These are phyloP conservation scores for Cutaneotrichosporon dermatis DNA, from an alignment of 1,284 basidiomycete genomes.

Conservation along the genomic window DNA sequence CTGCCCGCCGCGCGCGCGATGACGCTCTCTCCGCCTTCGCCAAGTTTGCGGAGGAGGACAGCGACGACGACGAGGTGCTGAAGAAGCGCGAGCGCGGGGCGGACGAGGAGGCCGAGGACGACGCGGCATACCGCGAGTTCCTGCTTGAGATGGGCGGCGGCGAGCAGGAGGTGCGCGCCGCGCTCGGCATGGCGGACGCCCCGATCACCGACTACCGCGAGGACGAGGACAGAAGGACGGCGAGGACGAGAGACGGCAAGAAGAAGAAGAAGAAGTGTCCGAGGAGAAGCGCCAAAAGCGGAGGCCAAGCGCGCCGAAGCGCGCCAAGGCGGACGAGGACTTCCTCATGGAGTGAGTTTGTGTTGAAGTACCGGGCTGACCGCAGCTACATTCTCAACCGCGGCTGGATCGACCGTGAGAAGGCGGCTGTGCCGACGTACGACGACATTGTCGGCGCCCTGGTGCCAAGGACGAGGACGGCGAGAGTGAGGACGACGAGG, in stretches of 20 bases:
- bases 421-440: constrained; percentile 72
- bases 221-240: constrained; percentile 38
- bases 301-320: constrained; percentile 36
- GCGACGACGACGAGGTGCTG: constrained; percentile 52
- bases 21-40: constrained; percentile 74
- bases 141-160: constrained; percentile 73
- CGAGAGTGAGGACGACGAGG: constrained; percentile 30
- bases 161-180: constrained; percentile 59
- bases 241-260: constrained; percentile 54
- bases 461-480: constrained; percentile 14
- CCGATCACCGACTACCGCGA: constrained; percentile 29
- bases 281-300: constrained; percentile 55
- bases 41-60: constrained; percentile 40
- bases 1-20: constrained; percentile 67
- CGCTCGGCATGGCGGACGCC: constrained; percentile 48
- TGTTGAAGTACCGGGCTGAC: not conserved
- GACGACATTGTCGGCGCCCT: constrained; percentile 60
- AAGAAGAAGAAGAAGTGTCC: constrained; percentile 51
- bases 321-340: constrained; percentile 51
- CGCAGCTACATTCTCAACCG: constrained; percentile 86
- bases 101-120: constrained; percentile 67
- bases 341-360: constrained; percentile 80
- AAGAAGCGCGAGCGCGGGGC: constrained; percentile 60
- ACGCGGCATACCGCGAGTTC: constrained; percentile 75
- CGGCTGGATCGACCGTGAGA: constrained; percentile 82